Conservation (phyloP, 768 basidiomycete species). For the Pilatotrama ljubarskyi region DNA sequence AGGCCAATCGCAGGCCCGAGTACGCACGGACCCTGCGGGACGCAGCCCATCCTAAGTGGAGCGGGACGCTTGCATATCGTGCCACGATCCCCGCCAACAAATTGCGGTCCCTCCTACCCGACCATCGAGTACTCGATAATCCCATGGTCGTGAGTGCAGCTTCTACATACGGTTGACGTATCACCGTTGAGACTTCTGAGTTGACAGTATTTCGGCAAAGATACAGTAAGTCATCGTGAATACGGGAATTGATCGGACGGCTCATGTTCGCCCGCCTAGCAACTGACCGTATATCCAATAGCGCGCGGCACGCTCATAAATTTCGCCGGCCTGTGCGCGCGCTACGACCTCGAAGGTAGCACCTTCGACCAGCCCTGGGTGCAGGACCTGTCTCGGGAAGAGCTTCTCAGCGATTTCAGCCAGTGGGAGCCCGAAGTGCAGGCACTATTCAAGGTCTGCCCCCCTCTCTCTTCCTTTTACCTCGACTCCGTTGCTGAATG, state of each 20-base stretch:
- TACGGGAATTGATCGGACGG: constrained; percentile 28
- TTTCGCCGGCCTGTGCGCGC: constrained; percentile 56
- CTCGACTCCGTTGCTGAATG: not conserved
- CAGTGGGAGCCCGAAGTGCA: constrained; percentile 64
- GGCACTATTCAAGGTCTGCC: constrained; percentile 50
- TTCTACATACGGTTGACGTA: not conserved
- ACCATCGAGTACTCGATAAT: constrained; percentile 23
- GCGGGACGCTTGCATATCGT: constrained; percentile 60
- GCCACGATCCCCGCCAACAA: constrained; percentile 50
- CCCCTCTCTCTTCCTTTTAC: not conserved
- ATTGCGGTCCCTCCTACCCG: constrained; percentile 8
- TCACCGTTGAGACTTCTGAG: not conserved
- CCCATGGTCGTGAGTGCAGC: constrained; percentile 25
- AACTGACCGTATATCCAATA: constrained; percentile 63
- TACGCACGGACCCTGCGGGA: constrained; percentile 42
- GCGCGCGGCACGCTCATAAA: constrained; percentile 59
- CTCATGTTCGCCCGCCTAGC: constrained; percentile 37
- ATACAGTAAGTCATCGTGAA: constrained; percentile 22
- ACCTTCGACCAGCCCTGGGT: constrained; percentile 54
- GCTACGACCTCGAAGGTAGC: constrained; percentile 53
- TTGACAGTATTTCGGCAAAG: constrained; percentile 53
- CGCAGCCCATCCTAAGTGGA: constrained; percentile 55
- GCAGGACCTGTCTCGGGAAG: constrained; percentile 41
- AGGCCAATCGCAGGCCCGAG: constrained; percentile 38
- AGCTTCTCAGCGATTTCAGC: constrained; percentile 46